Percentiles rank a stretch among this genome's conserved stretches.
Conservation (phyloP, 2,329 filamentous ascomycete genomes). For the Ascocoryne sarcoides region DNA sequence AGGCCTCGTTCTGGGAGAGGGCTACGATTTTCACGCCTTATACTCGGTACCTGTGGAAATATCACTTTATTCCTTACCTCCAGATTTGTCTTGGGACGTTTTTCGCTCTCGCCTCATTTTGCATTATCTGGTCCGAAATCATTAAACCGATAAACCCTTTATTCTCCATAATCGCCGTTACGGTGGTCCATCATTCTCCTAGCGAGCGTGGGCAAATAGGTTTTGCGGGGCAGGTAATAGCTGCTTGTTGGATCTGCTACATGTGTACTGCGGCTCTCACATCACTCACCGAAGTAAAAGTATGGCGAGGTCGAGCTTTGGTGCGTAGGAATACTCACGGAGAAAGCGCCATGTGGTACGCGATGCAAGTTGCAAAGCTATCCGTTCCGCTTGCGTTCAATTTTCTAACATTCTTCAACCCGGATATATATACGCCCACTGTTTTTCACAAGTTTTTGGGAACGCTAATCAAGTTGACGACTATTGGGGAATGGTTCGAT, state of each 20-base stretch:
- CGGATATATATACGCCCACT: slow-evolving; percentile 63
- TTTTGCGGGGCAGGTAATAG: slow-evolving; percentile 77
- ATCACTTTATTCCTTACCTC: slow-evolving; percentile 60
- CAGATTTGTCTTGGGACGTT: slow-evolving; percentile 58
- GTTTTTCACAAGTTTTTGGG: slow-evolving; percentile 86
- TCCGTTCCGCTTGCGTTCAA: slow-evolving; percentile 93
- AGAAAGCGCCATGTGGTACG: slow-evolving; percentile 94
- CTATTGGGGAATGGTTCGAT: slow-evolving; percentile 75
- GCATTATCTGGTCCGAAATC: slow-evolving; percentile 88
- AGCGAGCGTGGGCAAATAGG: slow-evolving; percentile 67
- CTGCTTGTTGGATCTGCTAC: slow-evolving; percentile 84
- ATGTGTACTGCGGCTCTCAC: slow-evolving; percentile 88
- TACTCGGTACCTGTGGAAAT: slow-evolving; percentile 70
- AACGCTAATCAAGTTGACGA: slow-evolving; percentile 71
- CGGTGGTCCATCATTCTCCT: slow-evolving; percentile 48
- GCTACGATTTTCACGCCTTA: slow-evolving; percentile 65
- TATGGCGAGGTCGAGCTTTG: slow-evolving; percentile 92
- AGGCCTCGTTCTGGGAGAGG: slow-evolving; percentile 44
- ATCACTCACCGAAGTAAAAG: slow-evolving; percentile 84
- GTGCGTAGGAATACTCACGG: slow-evolving; percentile 86
- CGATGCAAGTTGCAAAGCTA: slow-evolving; percentile 82
- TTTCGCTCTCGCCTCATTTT: slow-evolving; percentile 66
- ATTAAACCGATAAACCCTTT: slow-evolving; percentile 73
- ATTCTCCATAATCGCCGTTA: slow-evolving; percentile 61
- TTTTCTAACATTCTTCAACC: slow-evolving; percentile 82